Evolutionary conservation across 1,139 yeast genomes (phyloP), one percentile per base, ranked within the genome.

Genomic region (Hyphopichia wangnamkhiaoensis): DNA sequence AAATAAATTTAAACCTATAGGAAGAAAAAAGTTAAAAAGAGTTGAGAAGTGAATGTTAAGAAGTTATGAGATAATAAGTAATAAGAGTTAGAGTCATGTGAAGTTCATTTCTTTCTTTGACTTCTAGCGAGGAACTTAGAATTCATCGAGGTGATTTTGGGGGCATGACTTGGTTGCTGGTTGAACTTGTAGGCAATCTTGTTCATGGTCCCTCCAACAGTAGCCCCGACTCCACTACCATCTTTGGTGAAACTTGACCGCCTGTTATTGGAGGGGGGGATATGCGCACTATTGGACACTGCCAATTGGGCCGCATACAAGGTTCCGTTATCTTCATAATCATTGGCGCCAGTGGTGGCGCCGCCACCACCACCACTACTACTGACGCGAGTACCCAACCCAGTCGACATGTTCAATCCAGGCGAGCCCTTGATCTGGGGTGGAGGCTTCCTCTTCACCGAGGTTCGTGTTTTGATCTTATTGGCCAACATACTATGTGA

Each of bases 301-400:
- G 78, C 79, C 40, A 69, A 56, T 45, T 69, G 70, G 2, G 76
- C 76, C 12, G 77, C 78, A 40, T 68, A 70, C 19, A 72, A 51
- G 44, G 58, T 64, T 3, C 61, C 72, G 35, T 54, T 52, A 7
- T 52, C 63, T 14, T 45, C 53, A 21, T 40, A 44, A 20, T 47
- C 51, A 9, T 45, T 27, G 2, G 50, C 45, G n/a, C 21, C 21
- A 16, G 5, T 17, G 4, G 17, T 5, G 4, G 5, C 15, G 4
- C n/a, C n/a, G n/a, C n/a, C n/a, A n/a, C 9, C 9, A 7, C 5
- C 5, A 6, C 29, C 29, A n/a, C 14, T 5, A 7, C 14, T 26
- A 7, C 14, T 13, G n/a, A n/a, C n/a, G n/a, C 30, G 16, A 24
- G 44, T 42, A 10, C 60, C 56, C 21, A 68, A 55, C 0, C 74